A percentile compares a stretch with the other conserved stretches of the same genome.
phyloP scores from a whole-genome alignment of 768 basidiomycete species.

The Lyophyllum shimeji region DNA sequence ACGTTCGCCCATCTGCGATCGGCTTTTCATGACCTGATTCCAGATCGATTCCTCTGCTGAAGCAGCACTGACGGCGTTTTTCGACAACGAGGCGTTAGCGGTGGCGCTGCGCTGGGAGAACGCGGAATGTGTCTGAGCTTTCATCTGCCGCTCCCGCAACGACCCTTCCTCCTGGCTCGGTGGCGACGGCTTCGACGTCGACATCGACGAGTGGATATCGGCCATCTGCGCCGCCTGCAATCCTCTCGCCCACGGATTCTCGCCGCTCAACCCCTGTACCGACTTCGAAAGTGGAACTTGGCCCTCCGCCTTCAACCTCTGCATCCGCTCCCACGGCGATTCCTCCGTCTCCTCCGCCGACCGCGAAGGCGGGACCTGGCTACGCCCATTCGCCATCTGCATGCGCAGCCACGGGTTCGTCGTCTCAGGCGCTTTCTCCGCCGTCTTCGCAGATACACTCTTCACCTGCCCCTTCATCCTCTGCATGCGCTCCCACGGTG shows the following conservation, averaged over 20 bases:
- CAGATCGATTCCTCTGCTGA: constrained; percentile 8
- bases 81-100: not conserved
- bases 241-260: not conserved
- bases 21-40: constrained; percentile 6
- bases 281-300: not conserved
- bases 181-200: not conserved
- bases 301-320: constrained; percentile 1
- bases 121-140: not conserved
- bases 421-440: constrained; percentile 3
- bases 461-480: not conserved
- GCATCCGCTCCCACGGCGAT: constrained; percentile 15
- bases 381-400: not conserved
- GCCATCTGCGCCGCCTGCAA: not conserved
- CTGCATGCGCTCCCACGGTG: not conserved
- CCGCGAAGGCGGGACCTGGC: not conserved
- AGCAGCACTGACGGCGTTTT: not conserved
- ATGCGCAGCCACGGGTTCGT: not conserved
- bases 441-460: not conserved
- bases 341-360: constrained; percentile 8
- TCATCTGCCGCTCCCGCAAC: constrained; percentile 10
- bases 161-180: constrained; percentile 1
- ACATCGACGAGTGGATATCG: not conserved
- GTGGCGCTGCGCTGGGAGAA: not conserved
- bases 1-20: not conserved
- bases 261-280: constrained; percentile 1